phyloP scores from a whole-genome alignment of 2,329 filamentous ascomycete genomes.

The Coleophoma crateriformis region DNA sequence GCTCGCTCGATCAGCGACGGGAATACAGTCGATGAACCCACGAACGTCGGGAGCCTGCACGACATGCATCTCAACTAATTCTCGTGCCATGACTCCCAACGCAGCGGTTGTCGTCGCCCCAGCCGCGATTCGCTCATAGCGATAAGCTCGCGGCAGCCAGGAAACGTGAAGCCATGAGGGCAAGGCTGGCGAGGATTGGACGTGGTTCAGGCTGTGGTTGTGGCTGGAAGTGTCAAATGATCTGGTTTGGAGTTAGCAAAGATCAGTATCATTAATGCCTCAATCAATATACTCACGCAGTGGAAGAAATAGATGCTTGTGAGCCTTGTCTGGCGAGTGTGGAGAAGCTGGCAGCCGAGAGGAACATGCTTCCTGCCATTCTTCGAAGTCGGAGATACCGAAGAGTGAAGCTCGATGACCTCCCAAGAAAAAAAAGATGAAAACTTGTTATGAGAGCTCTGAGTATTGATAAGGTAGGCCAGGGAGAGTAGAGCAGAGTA shows the following conservation, averaged over 20 bases:
- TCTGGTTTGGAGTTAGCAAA: conserved; percentile 6
- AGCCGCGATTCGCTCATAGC: conserved; percentile 25
- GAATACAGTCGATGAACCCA: conserved; percentile 20
- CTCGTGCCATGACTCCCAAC: conserved; percentile 20
- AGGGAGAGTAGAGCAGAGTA: no score
- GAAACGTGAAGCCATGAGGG: conserved; percentile 17
- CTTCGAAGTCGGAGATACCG: no score
- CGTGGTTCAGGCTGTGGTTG: conserved; percentile 13
- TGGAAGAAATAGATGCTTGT: background rate
- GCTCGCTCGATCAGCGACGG: conserved; percentile 15
- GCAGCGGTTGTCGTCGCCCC: conserved; percentile 16
- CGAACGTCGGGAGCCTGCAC: conserved; percentile 21
- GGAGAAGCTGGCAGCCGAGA: background rate
- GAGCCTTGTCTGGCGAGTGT: background rate
- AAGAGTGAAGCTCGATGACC: no score
- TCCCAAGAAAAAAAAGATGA: no score
- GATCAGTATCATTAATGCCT: background rate
- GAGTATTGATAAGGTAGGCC: no score
- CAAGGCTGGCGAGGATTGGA: conserved; percentile 9
- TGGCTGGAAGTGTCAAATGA: conserved; percentile 18
- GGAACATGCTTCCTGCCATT: background rate
- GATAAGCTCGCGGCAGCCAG: conserved; percentile 15
- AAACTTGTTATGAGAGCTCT: no score
- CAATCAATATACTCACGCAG: background rate
- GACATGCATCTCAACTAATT: conserved; percentile 25